Evolutionary conservation across 1,139 yeast species (phyloP), one percentile per base, ranked within the genome.

Genomic region (Yamadazyma taylorii): DNA sequence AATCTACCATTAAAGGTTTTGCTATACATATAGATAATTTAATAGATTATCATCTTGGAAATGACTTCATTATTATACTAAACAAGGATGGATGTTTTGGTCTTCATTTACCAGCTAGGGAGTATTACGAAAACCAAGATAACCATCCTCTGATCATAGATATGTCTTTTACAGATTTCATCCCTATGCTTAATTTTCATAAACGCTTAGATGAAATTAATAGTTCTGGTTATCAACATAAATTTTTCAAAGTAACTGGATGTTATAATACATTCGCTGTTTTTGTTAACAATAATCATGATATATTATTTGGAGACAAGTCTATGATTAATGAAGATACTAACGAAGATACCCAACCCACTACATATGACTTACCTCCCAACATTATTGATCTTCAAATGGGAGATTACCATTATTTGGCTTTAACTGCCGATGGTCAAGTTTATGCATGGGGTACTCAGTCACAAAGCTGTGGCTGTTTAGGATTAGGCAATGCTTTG

Each of bases 351-450:
- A 53, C 82, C 15, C 87, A 81, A 45, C 66, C 75, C 7, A 58
- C 56, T 14, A 15, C 24, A 2, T 13, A 36, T 4, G 37, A 43
- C 3, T 32, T 48, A 10, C 50, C 50, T 6, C 22, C 25, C 2
- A 72, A 73, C 7, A 72, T 85, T 28, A 66, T 79, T 3, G 72
- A 81, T 4, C 60, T 85, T 2, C 80, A 79, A 2, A 74, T 81
- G 41, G 95, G 94, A 0, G 95, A 86, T 53, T 81, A 84, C 51
- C 95, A 86, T 54, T 70, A 61, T 33, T 53, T 85, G 37, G 94
- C 88, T 0, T 60, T 85, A 9, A 69, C 81, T 1, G 66, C 68
- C 32, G 66, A 70, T 11, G 95, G 95, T 0, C 66, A 73, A 3
- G 45, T 84, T n/a, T 66, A 74, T 36, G 63, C 82, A 4, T 85